phyloP scores from a whole-genome alignment of 139 green algal genomes.

The Volvox reticuliferus region DNA sequence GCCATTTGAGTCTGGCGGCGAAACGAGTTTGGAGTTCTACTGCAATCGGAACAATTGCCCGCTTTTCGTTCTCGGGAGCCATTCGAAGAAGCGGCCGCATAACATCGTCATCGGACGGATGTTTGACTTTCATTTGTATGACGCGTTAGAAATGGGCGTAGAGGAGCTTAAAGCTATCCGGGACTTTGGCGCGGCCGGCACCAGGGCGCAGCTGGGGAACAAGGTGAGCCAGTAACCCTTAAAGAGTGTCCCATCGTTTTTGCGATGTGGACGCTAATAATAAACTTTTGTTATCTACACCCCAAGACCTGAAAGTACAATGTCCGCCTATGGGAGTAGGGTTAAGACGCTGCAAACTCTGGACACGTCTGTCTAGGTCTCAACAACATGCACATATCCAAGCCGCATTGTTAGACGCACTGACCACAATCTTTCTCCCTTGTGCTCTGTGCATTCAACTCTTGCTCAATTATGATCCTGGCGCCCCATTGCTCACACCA shows the following conservation, averaged over 20 bases:
- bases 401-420: no score
- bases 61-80: constrained; percentile 87
- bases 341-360: no score
- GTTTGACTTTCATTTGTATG: constrained; percentile 91
- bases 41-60: constrained; percentile 74
- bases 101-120: constrained; percentile 94
- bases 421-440: no score
- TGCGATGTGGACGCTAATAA: no score
- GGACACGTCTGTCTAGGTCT: no score
- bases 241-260: no score
- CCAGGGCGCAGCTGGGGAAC: constrained; percentile 53
- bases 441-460: no score
- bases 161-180: constrained; percentile 67
- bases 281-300: no score
- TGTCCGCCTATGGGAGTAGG: no score
- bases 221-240: constrained; percentile 48
- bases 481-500: constrained; percentile 59
- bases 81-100: constrained; percentile 97
- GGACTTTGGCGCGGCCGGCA: constrained; percentile 50
- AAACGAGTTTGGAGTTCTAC: constrained; percentile 84
- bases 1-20: constrained; percentile 92
- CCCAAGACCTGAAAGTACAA: no score
- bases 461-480: no score
- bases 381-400: no score
- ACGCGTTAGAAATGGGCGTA: constrained; percentile 89